A percentile compares a stretch with the other conserved stretches of the same genome.
These are phyloP conservation scores for Aeschynomene evenia DNA, from an alignment of 306 rosid genomes.

Conservation along the genomic window DNA sequence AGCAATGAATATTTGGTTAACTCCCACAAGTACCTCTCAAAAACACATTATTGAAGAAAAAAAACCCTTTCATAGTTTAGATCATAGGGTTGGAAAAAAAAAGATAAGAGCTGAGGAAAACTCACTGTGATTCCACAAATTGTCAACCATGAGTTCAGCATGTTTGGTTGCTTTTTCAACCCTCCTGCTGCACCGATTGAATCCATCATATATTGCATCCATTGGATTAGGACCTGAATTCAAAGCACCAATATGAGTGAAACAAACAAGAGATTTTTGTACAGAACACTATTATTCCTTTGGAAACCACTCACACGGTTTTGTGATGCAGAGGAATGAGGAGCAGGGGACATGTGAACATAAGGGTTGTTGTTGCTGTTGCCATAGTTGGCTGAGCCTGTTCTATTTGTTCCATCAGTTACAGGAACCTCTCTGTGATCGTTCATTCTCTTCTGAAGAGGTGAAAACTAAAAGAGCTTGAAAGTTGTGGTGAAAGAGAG, in stretches of 20 bases:
- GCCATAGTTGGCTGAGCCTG: not conserved
- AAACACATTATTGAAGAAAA: slow-evolving; percentile 4
- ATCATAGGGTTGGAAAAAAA: not conserved
- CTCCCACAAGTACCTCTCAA: not conserved
- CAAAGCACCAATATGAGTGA: not conserved
- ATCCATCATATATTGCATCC: slow-evolving; percentile 33
- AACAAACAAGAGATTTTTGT: not conserved
- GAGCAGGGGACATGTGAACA: slow-evolving; percentile 30
- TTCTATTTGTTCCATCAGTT: not conserved
- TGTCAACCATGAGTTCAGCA: slow-evolving; percentile 58
- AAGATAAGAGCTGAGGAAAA: not conserved
- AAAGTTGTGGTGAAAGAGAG: not conserved
- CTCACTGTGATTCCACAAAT: slow-evolving; percentile 74
- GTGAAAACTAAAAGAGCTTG: slow-evolving; percentile 5
- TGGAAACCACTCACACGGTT: slow-evolving; percentile 48
- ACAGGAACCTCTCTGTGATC: slow-evolving; percentile 24
- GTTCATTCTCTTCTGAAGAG: slow-evolving; percentile 32
- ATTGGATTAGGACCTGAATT: slow-evolving; percentile 47
- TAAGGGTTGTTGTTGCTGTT: slow-evolving; percentile 44
- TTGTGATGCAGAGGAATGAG: slow-evolving; percentile 29
- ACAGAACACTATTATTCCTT: not conserved
- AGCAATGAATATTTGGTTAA: too few relatives aligned
- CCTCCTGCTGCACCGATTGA: slow-evolving; percentile 49
- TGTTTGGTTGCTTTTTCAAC: slow-evolving; percentile 56
- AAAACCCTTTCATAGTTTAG: not conserved